Evolutionary conservation across 2,329 filamentous ascomycete species (phyloP).

Genomic region (Microsporum ferrugineum): DNA sequence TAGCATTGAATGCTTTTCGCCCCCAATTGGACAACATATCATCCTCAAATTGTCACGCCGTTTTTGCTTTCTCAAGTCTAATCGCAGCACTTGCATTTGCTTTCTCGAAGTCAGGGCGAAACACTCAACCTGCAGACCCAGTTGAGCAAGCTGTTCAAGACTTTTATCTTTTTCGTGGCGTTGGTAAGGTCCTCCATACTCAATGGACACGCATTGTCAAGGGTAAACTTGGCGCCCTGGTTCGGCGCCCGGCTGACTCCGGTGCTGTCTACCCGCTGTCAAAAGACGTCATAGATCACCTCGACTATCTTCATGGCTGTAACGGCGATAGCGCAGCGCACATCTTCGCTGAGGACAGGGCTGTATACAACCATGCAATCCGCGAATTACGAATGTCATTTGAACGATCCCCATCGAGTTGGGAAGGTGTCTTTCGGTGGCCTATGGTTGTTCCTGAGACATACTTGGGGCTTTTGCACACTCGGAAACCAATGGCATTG

Average conservation of each 20-base stretch:
- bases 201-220: constrained; percentile 17
- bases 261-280: constrained; percentile 14
- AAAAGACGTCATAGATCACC: constrained; percentile 15
- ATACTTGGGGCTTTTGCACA: constrained; percentile 51
- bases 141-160: constrained; percentile 20
- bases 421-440: constrained; percentile 40
- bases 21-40: constrained; percentile 19
- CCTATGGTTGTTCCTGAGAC: constrained; percentile 54
- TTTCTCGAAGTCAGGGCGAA: constrained; percentile 16
- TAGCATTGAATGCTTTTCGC: constrained; percentile 20
- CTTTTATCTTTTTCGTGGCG: constrained; percentile 21
- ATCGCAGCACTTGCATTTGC: constrained; percentile 25
- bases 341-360: constrained; percentile 15
- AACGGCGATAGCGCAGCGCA: constrained; percentile 15
- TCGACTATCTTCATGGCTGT: constrained; percentile 15
- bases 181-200: constrained; percentile 19
- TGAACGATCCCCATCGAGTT: constrained; percentile 15
- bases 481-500: constrained; percentile 49
- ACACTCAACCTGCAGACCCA: constrained; percentile 12
- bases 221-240: constrained; percentile 17
- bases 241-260: constrained; percentile 11
- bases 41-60: constrained; percentile 22
- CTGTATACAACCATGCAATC: constrained; percentile 18
- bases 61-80: constrained; percentile 24
- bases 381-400: constrained; percentile 16